Evolutionary conservation across 164 flowering plant genomes (phyloP), one percentile per base, ranked within the genome.

Genomic region (Akebia trifoliata): DNA sequence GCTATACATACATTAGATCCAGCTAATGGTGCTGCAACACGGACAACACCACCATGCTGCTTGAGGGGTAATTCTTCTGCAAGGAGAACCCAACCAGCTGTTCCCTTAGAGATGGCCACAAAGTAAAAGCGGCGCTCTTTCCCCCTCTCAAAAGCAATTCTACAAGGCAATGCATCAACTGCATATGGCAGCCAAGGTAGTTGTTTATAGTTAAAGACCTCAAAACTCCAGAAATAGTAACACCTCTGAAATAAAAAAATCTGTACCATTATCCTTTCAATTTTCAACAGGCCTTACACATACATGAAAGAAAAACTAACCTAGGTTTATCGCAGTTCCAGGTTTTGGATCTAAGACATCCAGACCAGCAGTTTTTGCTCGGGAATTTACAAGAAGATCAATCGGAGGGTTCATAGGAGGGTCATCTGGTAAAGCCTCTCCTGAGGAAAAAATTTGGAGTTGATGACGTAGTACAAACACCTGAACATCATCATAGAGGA

Each of bases 131-230:
- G 92, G 2, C 99, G 93, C 57, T 94, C 99, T 74, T 82, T 94
- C 26, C 97, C 95, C 69, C 90, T 79, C 74, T 94, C 96, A 74
- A 94, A 94, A 40, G 99, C 83, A 66, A 90, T 88, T 79, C 86
- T 83, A 73, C 99, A 94, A 67, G 99, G 90, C 69, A 90, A 75
- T 22, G 93, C 96, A 79, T 82, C 94, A 64, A 66, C 96, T 94
- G 83, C 79, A 78, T 30, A 70, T 47, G 51, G 57, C 10, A 68
- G 32, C 54, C 54, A 58, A 56, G 50, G 63, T 17, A 34, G 26
- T 11, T 17, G 38, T 42, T 29, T 42, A 45, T 12, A 20, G 25
- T 56, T 47, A 5, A 51, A 54, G 55, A 36, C 17, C 24, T 12
- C 29, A 2, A 24, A 17, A 25, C 3, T 11, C 30, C 32, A 6